Conservation (phyloP, 208 protist species). For the Acanthamoeba royreba region DNA sequence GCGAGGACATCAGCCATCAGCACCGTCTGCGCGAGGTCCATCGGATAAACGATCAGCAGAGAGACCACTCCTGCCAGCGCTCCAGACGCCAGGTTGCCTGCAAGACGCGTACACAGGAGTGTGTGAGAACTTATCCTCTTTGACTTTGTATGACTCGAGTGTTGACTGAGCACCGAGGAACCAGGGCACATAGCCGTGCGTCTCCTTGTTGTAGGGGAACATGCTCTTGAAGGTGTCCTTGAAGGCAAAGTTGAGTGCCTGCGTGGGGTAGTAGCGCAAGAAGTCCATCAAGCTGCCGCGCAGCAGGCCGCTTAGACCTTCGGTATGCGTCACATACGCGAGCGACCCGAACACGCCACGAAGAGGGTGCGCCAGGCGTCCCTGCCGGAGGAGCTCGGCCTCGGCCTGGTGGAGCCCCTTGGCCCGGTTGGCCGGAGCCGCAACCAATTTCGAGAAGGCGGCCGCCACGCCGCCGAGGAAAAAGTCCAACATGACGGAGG, state of each 20-base stretch:
- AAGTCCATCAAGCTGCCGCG: constrained; percentile 95
- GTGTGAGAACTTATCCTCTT: too few species aligned
- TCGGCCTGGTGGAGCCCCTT: constrained; percentile 93
- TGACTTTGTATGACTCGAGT: too few species aligned
- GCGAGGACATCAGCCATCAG: not conserved
- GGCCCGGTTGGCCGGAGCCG: not conserved
- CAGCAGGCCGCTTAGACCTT: constrained; percentile 91
- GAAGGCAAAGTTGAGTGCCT: constrained; percentile 98
- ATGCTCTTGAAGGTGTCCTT: constrained; percentile 94
- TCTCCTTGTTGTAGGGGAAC: constrained; percentile 80
- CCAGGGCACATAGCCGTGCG: constrained; percentile 77
- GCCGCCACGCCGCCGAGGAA: not conserved
- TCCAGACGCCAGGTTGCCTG: not conserved
- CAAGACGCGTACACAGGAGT: too few species aligned
- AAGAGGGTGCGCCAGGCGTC: constrained; percentile 75
- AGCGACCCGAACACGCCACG: constrained; percentile 93
- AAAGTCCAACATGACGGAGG: too few species aligned
- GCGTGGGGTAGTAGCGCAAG: constrained; percentile 97
- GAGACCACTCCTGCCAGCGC: not conserved
- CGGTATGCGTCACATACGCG: constrained; percentile 83
- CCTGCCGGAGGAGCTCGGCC: constrained; percentile 46
- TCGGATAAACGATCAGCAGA: not conserved
- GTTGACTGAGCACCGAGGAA: constrained; percentile 77
- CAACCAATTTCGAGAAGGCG: not conserved
- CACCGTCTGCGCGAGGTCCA: not conserved